Percentiles rank a stretch among this genome's conserved stretches.
phyloP scores from a whole-genome alignment of 1,284 basidiomycete genomes.

The Sanghuangporus weigelae region DNA sequence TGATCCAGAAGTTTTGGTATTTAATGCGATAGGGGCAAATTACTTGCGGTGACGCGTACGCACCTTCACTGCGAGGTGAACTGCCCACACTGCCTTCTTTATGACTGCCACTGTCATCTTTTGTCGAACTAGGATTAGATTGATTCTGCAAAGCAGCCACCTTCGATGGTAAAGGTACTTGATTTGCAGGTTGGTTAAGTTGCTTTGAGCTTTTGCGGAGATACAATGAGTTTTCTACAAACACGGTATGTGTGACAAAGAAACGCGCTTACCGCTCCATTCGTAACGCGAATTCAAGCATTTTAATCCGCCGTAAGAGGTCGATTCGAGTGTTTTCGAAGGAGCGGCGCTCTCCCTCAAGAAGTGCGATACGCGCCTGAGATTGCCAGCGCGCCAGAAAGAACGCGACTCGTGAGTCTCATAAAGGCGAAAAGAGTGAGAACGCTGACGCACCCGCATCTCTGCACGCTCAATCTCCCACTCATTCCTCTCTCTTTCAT shows the following conservation, averaged over 20 bases:
- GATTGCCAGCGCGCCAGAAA: slow-evolving; percentile 4
- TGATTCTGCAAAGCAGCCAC: slow-evolving; percentile 53
- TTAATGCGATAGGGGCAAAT: slow-evolving; percentile 21
- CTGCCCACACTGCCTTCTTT: slow-evolving; percentile 74
- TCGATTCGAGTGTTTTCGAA: slow-evolving; percentile 98
- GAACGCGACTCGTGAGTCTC: neutral
- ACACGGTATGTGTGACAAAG: slow-evolving; percentile 19
- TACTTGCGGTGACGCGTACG: neutral
- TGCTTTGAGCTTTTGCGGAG: slow-evolving; percentile 66
- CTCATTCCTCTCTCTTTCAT: slow-evolving; percentile 96
- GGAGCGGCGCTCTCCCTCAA: slow-evolving; percentile 93
- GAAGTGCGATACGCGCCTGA: slow-evolving; percentile 92
- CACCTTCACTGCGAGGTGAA: slow-evolving; percentile 79
- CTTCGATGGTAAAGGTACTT: slow-evolving; percentile 55
- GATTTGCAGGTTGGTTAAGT: slow-evolving; percentile 50
- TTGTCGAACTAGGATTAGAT: slow-evolving; percentile 43
- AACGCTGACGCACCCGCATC: slow-evolving; percentile 76
- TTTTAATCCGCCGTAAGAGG: slow-evolving; percentile 94
- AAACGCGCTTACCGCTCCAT: slow-evolving; percentile 75
- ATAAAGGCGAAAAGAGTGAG: slow-evolving; percentile 23
- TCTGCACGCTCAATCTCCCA: slow-evolving; percentile 99
- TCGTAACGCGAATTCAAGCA: slow-evolving; percentile 94
- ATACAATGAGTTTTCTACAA: slow-evolving; percentile 15
- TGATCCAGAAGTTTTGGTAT: slow-evolving; percentile 25
- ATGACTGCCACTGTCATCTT: slow-evolving; percentile 62